These are phyloP conservation scores for Suillus occidentalis DNA, from an alignment of 768 basidiomycete species.

Conservation along the genomic window DNA sequence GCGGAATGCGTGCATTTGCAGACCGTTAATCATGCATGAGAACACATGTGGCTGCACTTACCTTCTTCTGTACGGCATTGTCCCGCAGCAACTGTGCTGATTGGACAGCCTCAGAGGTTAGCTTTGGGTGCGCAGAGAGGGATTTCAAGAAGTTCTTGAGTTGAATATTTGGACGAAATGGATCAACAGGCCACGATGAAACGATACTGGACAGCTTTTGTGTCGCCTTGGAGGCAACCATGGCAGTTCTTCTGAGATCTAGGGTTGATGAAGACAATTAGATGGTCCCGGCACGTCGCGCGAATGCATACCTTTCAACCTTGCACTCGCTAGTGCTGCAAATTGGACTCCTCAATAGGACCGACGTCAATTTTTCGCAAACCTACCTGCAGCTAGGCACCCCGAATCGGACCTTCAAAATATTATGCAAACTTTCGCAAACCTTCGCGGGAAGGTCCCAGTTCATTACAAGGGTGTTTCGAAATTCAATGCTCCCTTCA, in stretches of 20 bases:
- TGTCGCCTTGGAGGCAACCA: slow-evolving; percentile 39
- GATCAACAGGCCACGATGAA: slow-evolving; percentile 65
- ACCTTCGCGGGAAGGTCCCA: slow-evolving; percentile 5
- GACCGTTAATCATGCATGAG: slow-evolving; percentile 8
- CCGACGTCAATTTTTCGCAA: slow-evolving; percentile 1
- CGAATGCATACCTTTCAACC: not conserved
- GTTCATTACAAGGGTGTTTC: not conserved
- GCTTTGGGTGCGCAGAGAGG: slow-evolving; percentile 65
- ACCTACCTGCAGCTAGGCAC: not conserved
- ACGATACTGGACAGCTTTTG: slow-evolving; percentile 58
- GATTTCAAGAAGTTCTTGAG: slow-evolving; percentile 63
- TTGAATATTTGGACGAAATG: slow-evolving; percentile 77
- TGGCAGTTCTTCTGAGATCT: slow-evolving; percentile 16
- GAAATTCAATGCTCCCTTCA: not conserved
- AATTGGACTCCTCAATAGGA: not conserved
- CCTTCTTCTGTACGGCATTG: slow-evolving; percentile 60
- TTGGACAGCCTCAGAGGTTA: slow-evolving; percentile 60
- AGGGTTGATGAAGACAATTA: not conserved
- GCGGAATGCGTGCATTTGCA: slow-evolving; percentile 18
- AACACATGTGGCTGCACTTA: slow-evolving; percentile 25
- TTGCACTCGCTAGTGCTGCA: not conserved
- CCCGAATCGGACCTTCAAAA: slow-evolving; percentile 3
- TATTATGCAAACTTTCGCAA: not conserved
- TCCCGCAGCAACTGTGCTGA: slow-evolving; percentile 56
- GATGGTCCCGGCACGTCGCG: not conserved